These are phyloP conservation scores for Eucalyptus viminalis DNA, from an alignment of 345 rosid genomes.

Conservation along the genomic window DNA sequence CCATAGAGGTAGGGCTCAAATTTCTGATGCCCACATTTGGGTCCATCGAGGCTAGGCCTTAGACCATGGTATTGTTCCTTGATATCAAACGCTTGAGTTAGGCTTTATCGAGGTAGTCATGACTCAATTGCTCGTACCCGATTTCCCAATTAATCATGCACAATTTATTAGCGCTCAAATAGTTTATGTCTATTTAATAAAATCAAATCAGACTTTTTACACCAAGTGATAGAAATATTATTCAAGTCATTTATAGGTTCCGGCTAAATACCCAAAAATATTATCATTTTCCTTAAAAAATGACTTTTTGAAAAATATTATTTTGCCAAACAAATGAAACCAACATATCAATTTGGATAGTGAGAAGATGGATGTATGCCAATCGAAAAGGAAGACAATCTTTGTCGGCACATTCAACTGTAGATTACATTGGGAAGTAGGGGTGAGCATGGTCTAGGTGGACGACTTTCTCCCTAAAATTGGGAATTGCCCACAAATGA, in stretches of 20 bases:
- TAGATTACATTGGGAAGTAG: not conserved
- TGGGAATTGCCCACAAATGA: no score
- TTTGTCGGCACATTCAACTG: fast-evolving
- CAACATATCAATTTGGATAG: not conserved
- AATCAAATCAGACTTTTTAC: no score
- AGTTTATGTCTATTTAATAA: not conserved
- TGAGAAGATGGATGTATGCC: fast-evolving
- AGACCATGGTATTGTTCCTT: not conserved
- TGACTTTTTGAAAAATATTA: no score
- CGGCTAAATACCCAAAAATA: not conserved
- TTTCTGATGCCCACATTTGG: not conserved
- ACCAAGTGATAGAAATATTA: not conserved
- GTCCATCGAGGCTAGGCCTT: not conserved
- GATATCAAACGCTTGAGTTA: not conserved
- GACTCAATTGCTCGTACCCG: not conserved
- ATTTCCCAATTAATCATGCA: not conserved
- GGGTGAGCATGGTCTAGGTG: not conserved
- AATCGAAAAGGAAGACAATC: not conserved
- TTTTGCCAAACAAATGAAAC: not conserved
- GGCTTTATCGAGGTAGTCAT: not conserved
- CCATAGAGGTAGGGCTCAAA: not conserved
- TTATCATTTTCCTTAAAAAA: no score
- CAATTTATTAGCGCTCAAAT: not conserved
- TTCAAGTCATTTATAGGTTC: not conserved
- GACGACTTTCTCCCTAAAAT: no score